Evolutionary conservation across 2,329 filamentous ascomycete genomes (phyloP), one percentile per base, ranked within the genome.

Genomic region (Pseudocercospora pini-densiflorae): DNA sequence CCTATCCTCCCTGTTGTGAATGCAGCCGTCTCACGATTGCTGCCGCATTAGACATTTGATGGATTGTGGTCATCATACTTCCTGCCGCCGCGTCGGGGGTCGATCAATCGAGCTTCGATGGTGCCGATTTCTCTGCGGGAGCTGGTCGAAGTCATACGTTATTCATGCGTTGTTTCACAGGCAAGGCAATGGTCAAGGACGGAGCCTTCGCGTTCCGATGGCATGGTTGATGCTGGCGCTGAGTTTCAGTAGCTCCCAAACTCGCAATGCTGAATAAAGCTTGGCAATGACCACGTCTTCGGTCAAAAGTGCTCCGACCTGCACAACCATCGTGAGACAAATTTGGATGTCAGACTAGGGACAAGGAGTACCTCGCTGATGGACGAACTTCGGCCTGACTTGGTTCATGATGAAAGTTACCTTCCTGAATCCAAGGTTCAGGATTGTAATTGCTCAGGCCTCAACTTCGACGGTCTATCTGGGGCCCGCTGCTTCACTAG

Each of bases 231-330:
- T 55, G 49, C 19, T 54, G 49, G 49, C 12, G 49, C 49, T 29
- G 49, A 27, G 24, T 54, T 58, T 58, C 54, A 31, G 54, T 19
- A 36, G 33, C 16, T 58, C n/a, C 7, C 54, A 58, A 57, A 31
- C 27, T 61, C 19, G 23, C 40, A 47, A 47, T 23, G 24, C 31
- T 49, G 40, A 47, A 24, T 14, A 58, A 61, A 61, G 40, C 59
- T 61, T 61, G 59, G 59, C 59, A 24, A 33, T 51, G 36, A 61
- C 43, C 40, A 33, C 59, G 19, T 27, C 58, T 27, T 19, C 33
- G 23, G 5, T 60, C 40, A 43, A 16, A 14, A 1, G 36, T 14
- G 36, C 16, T 16, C 36, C 8, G 36, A n/a, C 36, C 36, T 40
- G 16, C 36, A 40, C 36, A 40, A n/a, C 57, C 33, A 33, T 57